These are phyloP conservation scores for Didymella lethalis DNA, from an alignment of 2,329 filamentous ascomycete genomes.

Conservation along the genomic window DNA sequence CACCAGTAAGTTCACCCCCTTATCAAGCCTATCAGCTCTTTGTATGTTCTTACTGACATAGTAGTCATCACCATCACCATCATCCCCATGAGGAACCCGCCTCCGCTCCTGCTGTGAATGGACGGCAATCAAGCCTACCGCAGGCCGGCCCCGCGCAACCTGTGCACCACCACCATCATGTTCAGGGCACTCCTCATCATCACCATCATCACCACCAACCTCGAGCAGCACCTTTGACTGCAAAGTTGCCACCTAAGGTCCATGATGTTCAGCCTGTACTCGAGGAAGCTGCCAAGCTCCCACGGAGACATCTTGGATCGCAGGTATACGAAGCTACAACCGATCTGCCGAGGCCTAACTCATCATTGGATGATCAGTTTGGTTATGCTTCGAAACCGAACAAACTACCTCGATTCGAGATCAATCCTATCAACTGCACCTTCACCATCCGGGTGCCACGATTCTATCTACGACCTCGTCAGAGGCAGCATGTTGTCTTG, in stretches of 20 bases:
- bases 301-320: slow-evolving; percentile 83
- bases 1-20: slow-evolving; percentile 57
- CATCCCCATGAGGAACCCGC: slow-evolving; percentile 59
- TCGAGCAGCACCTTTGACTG: slow-evolving; percentile 36
- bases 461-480: slow-evolving; percentile 72
- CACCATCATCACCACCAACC: slow-evolving; percentile 45
- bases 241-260: slow-evolving; percentile 72
- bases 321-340: slow-evolving; percentile 79
- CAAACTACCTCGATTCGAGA: slow-evolving; percentile 77
- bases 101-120: slow-evolving; percentile 32
- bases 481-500: slow-evolving; percentile 83
- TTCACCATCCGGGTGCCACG: slow-evolving; percentile 87
- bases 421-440: slow-evolving; percentile 82
- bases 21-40: background rate
- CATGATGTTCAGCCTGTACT: slow-evolving; percentile 65
- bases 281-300: slow-evolving; percentile 72
- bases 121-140: slow-evolving; percentile 38
- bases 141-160: slow-evolving; percentile 41
- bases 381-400: slow-evolving; percentile 69
- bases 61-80: slow-evolving; percentile 66
- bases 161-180: slow-evolving; percentile 51
- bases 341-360: slow-evolving; percentile 53
- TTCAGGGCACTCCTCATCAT: slow-evolving; percentile 48
- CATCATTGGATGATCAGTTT: slow-evolving; percentile 60
- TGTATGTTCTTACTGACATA: slow-evolving; percentile 54